Conservation (phyloP, 108 stramenopile genomes). For the Nannochloropsis granulata region DNA sequence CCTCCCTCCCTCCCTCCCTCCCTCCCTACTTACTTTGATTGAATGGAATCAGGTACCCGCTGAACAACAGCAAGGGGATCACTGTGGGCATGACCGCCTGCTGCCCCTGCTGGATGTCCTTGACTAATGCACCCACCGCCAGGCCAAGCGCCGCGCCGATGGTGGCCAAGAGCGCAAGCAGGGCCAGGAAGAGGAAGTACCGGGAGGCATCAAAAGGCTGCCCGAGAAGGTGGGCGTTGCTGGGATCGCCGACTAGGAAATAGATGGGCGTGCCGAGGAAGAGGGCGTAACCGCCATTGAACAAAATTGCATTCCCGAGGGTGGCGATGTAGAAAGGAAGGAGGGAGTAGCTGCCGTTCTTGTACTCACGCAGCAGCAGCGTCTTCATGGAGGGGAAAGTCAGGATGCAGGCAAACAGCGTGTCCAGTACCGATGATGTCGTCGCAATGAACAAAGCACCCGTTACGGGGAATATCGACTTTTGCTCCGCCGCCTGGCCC, state of each 20-base stretch:
- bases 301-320: not conserved
- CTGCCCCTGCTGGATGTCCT: not conserved
- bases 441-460: not conserved
- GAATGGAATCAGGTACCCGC: constrained; percentile 9
- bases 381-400: not conserved
- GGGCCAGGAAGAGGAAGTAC: not conserved
- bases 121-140: not conserved
- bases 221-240: not conserved
- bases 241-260: not conserved
- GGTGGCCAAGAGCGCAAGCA: not conserved
- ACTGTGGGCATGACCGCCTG: not conserved
- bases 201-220: not conserved
- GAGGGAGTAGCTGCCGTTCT: not conserved
- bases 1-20: too few relatives aligned
- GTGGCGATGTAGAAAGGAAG: not conserved
- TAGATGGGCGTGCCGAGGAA: not conserved
- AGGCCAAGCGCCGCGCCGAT: not conserved
- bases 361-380: not conserved
- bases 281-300: not conserved
- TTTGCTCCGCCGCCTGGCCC: not conserved
- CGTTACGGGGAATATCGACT: not conserved
- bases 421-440: not conserved
- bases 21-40: not conserved
- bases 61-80: not conserved
- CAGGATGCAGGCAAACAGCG: not conserved